These are phyloP conservation scores for Xylariomycetidae sp. DNA, from an alignment of 2,329 filamentous ascomycete species.

Conservation along the genomic window DNA sequence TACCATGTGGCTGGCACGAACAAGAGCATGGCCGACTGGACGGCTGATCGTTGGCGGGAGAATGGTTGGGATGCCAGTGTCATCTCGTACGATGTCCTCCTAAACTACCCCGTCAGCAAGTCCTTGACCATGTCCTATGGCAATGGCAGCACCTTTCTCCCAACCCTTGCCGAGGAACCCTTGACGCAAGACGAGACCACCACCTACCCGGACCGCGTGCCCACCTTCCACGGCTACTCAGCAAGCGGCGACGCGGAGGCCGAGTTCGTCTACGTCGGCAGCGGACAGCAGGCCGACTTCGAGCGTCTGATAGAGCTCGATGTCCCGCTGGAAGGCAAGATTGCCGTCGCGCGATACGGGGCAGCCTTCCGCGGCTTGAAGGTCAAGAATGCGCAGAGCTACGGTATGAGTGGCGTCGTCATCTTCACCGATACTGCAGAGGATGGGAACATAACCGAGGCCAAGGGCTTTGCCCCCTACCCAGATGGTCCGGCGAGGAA, in stretches of 20 bases:
- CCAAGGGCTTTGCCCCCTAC: constrained; percentile 67
- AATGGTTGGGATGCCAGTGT: constrained; percentile 24
- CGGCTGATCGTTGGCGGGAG: constrained; percentile 23
- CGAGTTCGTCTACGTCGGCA: constrained; percentile 71
- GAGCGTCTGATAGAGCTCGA: constrained; percentile 64
- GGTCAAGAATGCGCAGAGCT: constrained; percentile 73
- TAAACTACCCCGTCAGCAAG: constrained; percentile 50
- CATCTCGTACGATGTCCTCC: constrained; percentile 23
- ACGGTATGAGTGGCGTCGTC: constrained; percentile 66
- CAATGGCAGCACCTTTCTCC: constrained; percentile 50
- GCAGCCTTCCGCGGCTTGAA: constrained; percentile 74
- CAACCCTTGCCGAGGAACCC: constrained; percentile 65
- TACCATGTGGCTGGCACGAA: constrained; percentile 26
- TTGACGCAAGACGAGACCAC: constrained; percentile 69
- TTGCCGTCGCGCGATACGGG: constrained; percentile 73
- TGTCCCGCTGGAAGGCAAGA: constrained; percentile 67
- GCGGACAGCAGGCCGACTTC: constrained; percentile 68
- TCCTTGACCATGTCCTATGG: constrained; percentile 35
- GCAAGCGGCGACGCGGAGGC: constrained; percentile 71
- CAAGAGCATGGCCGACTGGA: constrained; percentile 26
- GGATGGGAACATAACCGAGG: constrained; percentile 67
- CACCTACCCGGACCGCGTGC: constrained; percentile 60
- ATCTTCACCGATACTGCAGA: constrained; percentile 72
- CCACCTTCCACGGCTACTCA: constrained; percentile 79
- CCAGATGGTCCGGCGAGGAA: constrained; percentile 72